Evolutionary conservation across 2,329 filamentous ascomycete genomes (phyloP).

Genomic region (Phaeophleospora eucalypticola): DNA sequence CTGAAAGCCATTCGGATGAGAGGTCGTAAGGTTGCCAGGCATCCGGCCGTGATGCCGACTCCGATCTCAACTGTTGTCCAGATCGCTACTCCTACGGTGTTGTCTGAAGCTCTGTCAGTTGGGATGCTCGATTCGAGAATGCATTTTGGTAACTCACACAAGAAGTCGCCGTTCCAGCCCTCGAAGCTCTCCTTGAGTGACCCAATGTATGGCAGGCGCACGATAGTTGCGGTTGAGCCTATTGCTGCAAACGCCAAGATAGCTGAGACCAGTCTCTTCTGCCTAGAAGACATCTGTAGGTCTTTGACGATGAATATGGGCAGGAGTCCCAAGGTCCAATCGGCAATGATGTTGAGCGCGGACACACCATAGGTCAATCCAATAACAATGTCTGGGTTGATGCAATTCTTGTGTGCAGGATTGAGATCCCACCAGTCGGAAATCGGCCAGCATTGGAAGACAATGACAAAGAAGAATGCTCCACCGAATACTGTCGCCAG

Average conservation of each 20-base stretch:
- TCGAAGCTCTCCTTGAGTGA: conserved; percentile 34
- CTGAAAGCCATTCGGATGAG: conserved; percentile 36
- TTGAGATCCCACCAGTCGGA: conserved; percentile 49
- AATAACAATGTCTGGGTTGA: conserved; percentile 46
- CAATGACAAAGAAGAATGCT: conserved; percentile 49
- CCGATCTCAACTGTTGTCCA: conserved; percentile 34
- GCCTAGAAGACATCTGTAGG: conserved; percentile 37
- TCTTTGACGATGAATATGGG: conserved; percentile 41
- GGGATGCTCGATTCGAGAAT: no score
- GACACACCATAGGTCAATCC: conserved; percentile 33
- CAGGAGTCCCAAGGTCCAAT: conserved; percentile 40
- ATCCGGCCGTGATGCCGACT: conserved; percentile 40
- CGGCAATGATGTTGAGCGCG: conserved; percentile 39
- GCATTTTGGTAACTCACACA: no score
- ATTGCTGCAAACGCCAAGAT: conserved; percentile 40
- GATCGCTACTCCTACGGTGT: conserved; percentile 39
- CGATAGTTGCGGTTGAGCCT: conserved; percentile 51
- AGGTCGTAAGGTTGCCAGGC: conserved; percentile 48
- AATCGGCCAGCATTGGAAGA: conserved; percentile 53
- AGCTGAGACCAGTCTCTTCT: conserved; percentile 36
- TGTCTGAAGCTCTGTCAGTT: conserved; percentile 27
- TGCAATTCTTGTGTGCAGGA: conserved; percentile 38
- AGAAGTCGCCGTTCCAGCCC: conserved; percentile 37
- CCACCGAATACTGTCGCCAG: conserved; percentile 44
- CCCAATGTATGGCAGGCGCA: conserved; percentile 44